A percentile compares a stretch with the other conserved stretches of the same genome.
Evolutionary conservation across 1,139 yeast genomes (phyloP).

Genomic region (Debaryomyces sp.): DNA sequence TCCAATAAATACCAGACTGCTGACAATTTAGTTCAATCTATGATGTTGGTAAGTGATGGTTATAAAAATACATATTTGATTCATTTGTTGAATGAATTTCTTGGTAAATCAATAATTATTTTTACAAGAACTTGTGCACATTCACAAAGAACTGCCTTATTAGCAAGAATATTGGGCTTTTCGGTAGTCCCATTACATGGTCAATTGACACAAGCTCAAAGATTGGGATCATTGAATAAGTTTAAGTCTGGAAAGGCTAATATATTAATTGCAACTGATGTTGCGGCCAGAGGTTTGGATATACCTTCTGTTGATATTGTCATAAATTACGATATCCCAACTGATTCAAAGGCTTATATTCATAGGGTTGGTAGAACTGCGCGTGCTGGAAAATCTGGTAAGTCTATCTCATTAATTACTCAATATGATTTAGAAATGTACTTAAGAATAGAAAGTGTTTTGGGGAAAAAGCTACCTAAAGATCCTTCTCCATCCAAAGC

Average conservation of each 20-base stretch:
- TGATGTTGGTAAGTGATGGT: slow-evolving; percentile 92
- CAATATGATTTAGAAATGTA: slow-evolving; percentile 93
- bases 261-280: slow-evolving; percentile 94
- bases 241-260: slow-evolving; percentile 84
- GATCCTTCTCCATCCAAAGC: slow-evolving; percentile 76
- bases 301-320: slow-evolving; percentile 94
- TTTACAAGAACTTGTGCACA: slow-evolving; percentile 96
- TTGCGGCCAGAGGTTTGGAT: slow-evolving; percentile 97
- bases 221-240: slow-evolving; percentile 90
- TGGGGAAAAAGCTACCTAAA: slow-evolving; percentile 78
- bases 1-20: slow-evolving; percentile 90
- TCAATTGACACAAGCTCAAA: slow-evolving; percentile 86
- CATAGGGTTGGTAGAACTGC: slow-evolving; percentile 99
- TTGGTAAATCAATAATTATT: slow-evolving; percentile 86
- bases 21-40: slow-evolving; percentile 83
- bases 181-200: slow-evolving; percentile 94
- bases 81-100: slow-evolving; percentile 76
- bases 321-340: slow-evolving; percentile 92
- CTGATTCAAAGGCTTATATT: slow-evolving; percentile 96
- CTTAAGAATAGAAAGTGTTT: slow-evolving; percentile 83
- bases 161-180: slow-evolving; percentile 82
- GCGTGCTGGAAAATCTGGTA: slow-evolving; percentile 95
- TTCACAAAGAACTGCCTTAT: slow-evolving; percentile 84
- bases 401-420: slow-evolving; percentile 86
- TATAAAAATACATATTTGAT: slow-evolving; percentile 86